Evolutionary conservation across 2,329 filamentous ascomycete species (phyloP).

Genomic region (Pseudogymnoascus sp.): DNA sequence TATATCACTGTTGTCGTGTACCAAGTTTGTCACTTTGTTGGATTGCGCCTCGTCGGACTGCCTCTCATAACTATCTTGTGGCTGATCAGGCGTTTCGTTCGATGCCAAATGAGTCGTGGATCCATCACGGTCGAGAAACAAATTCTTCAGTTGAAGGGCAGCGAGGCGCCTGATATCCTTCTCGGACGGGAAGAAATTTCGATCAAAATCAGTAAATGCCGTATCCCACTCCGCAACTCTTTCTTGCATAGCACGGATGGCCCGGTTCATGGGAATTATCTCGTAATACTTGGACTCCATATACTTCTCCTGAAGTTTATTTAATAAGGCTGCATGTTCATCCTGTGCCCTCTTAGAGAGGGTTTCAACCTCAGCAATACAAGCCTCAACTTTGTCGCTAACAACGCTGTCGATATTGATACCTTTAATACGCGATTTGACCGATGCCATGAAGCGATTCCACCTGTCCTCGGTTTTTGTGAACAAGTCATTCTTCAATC

Average conservation of each 20-base stretch:
- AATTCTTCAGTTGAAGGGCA: slow-evolving; percentile 83
- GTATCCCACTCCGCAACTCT: slow-evolving; percentile 91
- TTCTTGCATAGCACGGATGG: slow-evolving; percentile 83
- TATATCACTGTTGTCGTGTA: neutral
- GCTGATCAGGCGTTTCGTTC: slow-evolving; percentile 53
- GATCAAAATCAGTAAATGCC: slow-evolving; percentile 81
- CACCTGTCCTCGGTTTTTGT: slow-evolving; percentile 71
- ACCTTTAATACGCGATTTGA: slow-evolving; percentile 71
- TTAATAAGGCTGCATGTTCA: slow-evolving; percentile 65
- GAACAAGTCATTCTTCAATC: slow-evolving; percentile 87
- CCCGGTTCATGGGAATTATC: slow-evolving; percentile 83
- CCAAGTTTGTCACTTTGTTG: neutral
- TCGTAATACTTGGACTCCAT: slow-evolving; percentile 94
- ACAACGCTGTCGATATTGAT: slow-evolving; percentile 89
- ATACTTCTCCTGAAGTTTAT: slow-evolving; percentile 80
- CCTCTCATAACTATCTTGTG: slow-evolving; percentile 40
- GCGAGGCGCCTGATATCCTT: slow-evolving; percentile 92
- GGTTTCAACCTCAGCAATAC: slow-evolving; percentile 70
- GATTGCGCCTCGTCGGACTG: slow-evolving; percentile 25
- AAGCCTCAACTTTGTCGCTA: slow-evolving; percentile 75
- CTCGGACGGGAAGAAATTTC: slow-evolving; percentile 84
- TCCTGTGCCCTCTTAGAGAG: slow-evolving; percentile 73
- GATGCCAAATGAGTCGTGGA: slow-evolving; percentile 66
- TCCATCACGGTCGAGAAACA: slow-evolving; percentile 78
- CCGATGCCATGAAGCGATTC: slow-evolving; percentile 77